Percentiles rank a stretch among this genome's conserved stretches.
phyloP scores from a whole-genome alignment of 352 stramenopile genomes.

The Phytopythium cucurbitacearum region DNA sequence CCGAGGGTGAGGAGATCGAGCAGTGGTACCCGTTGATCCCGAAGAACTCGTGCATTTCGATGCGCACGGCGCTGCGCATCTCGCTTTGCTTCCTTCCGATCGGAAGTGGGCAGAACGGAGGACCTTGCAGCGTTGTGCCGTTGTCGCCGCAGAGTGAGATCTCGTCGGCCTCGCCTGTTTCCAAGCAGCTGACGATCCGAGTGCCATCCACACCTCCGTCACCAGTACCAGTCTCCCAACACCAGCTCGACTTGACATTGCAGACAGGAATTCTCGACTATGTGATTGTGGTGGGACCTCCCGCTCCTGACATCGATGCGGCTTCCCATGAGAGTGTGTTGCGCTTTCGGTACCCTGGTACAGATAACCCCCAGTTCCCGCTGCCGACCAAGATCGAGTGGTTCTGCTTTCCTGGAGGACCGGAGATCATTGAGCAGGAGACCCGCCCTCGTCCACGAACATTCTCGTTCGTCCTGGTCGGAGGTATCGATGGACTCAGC shows the following conservation, averaged over 20 bases:
- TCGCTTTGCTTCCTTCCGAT: constrained; percentile 64
- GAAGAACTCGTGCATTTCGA: constrained; percentile 36
- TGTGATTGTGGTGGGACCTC: constrained; percentile 55
- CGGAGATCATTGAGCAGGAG: constrained; percentile 47
- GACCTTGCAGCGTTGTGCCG: constrained; percentile 2
- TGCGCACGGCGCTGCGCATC: constrained; percentile 64
- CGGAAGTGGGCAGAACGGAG: constrained; percentile 10
- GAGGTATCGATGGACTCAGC: constrained; percentile 64
- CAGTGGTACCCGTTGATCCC: constrained; percentile 78
- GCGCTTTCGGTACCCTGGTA: constrained; percentile 53
- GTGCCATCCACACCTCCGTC: neutral
- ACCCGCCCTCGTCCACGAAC: constrained; percentile 43
- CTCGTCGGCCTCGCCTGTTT: constrained; percentile 29
- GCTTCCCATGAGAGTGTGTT: constrained; percentile 47
- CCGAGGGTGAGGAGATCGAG: constrained; percentile 76
- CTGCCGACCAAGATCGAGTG: constrained; percentile 86
- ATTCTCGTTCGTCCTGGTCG: constrained; percentile 81
- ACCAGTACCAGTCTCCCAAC: neutral
- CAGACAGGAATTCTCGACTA: constrained; percentile 75
- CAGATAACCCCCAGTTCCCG: constrained; percentile 53
- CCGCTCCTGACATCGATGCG: constrained; percentile 1
- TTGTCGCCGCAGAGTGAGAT: constrained; percentile 21
- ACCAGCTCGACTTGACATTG: constrained; percentile 23
- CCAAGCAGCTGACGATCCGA: constrained; percentile 13
- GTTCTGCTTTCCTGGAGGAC: constrained; percentile 81